phyloP scores from a whole-genome alignment of 176 grass and related monocot genomes.

The Calamus simplicifolius region DNA sequence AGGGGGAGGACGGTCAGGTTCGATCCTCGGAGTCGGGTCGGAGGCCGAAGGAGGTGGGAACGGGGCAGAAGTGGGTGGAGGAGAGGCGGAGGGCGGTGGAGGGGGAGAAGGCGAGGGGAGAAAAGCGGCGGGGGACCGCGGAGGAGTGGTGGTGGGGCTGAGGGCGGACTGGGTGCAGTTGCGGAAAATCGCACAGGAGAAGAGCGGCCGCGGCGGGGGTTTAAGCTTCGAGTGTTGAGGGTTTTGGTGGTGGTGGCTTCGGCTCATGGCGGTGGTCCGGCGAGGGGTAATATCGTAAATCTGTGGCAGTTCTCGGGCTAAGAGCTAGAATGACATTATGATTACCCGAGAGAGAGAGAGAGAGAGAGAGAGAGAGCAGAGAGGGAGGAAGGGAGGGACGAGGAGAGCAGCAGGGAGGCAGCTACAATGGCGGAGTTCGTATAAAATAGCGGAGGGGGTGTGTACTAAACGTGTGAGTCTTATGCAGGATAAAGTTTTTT shows the following conservation, averaged over 20 bases:
- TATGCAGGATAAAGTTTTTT: no score
- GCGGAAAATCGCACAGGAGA: slow-evolving; percentile 76
- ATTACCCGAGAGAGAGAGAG: neutral
- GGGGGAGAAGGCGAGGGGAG: neutral
- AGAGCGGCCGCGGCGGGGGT: slow-evolving; percentile 55
- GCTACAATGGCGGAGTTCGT: no score
- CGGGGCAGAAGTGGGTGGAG: neutral
- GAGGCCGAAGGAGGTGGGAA: slow-evolving; percentile 13
- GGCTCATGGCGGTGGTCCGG: slow-evolving; percentile 14
- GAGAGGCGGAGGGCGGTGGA: slow-evolving; percentile 5
- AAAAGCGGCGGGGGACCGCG: slow-evolving; percentile 13
- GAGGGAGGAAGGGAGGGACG: neutral
- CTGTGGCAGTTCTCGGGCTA: no score
- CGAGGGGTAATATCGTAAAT: neutral
- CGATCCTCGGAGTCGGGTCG: neutral
- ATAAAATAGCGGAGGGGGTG: no score
- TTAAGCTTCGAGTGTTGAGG: slow-evolving; percentile 39
- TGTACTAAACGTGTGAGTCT: no score
- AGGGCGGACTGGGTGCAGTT: slow-evolving; percentile 70
- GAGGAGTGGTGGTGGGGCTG: slow-evolving; percentile 23
- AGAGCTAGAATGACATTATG: no score
- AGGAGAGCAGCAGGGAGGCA: no score
- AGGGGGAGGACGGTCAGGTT: slow-evolving; percentile 1
- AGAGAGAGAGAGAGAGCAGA: neutral
- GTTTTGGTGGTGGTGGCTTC: slow-evolving; percentile 9